Base-by-base conservation (phyloP, 495 filamentous ascomycete genomes). In the Penicillium turbatum region DNA sequence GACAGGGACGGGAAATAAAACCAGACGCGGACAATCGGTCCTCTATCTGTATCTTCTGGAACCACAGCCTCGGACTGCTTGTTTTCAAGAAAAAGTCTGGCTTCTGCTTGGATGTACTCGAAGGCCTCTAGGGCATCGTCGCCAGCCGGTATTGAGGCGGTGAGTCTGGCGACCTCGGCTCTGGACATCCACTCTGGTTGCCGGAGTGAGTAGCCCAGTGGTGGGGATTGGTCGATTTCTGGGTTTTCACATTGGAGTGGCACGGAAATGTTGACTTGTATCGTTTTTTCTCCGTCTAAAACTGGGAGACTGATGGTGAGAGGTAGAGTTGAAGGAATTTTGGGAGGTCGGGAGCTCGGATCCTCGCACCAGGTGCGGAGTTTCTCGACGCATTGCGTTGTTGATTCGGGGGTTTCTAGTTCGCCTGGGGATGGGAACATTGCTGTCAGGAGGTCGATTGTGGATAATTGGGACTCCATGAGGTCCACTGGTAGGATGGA, bases 151-250 rank as follows among this genome's bases (percentile, higher is more conserved):
- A 75, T 69, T 13, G 49, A 53, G 5, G 64, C 45, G 0, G 69
- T 45, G 7, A 75, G 24, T 24, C 16, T 36, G 2, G 62, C 61
- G 0, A 73, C 52, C 34, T 75, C 70, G 5, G 72, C 72, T 55
- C 69, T 72, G 8, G 72, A 71, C 62, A 75, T 67, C 72, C 72
- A 75, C 5, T 68, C 64, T 11, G 72, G 72, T 39, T 74, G 72
- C 13, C 72, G 72, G 11, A 75, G 56, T 9, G 66, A 59, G 45
- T 69, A 75, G 15, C 38, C 54, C 26, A 61, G 26, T 39, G 64
- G 26, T 4, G 70, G 71, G 10, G 63, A 57, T 10, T 65, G 57
- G n/a, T 69, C 62, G 19, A 57, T 52, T 1, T 57, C 59, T 5
- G 53, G 51, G 29, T 62, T 50, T 4, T 55, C 44, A 16, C 54